A percentile compares a stretch with the other conserved stretches of the same genome.
These are phyloP conservation scores for Salvia sclarea DNA, from an alignment of 305 asterid genomes.

Conservation along the genomic window DNA sequence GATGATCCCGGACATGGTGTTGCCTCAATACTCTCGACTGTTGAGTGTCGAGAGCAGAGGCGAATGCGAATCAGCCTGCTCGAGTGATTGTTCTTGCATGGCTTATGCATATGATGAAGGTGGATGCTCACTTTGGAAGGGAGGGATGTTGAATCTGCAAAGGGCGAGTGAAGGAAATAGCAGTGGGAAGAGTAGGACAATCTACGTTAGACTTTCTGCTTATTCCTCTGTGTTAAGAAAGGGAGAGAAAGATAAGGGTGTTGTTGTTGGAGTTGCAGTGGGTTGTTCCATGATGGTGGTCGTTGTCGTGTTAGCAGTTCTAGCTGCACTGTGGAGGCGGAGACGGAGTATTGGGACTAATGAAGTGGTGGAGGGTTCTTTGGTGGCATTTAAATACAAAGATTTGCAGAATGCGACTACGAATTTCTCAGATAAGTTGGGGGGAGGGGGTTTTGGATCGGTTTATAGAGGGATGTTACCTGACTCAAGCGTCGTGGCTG, in stretches of 20 bases:
- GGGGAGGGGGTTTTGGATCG: slow-evolving; percentile 81
- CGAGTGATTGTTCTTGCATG: slow-evolving; percentile 59
- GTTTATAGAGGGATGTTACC: slow-evolving; percentile 67
- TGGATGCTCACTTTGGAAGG: slow-evolving; percentile 51
- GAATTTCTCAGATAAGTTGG: slow-evolving; percentile 64
- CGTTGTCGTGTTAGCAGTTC: slow-evolving; percentile 28
- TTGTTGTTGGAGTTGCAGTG: slow-evolving; percentile 43
- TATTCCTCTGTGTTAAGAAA: slow-evolving; percentile 56
- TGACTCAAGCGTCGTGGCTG: slow-evolving; percentile 58
- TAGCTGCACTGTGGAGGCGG: slow-evolving; percentile 51
- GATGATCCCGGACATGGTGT: slow-evolving; percentile 31
- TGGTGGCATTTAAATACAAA: slow-evolving; percentile 60
- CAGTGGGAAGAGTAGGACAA: slow-evolving; percentile 39
- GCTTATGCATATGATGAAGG: slow-evolving; percentile 52
- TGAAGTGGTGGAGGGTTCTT: slow-evolving; percentile 52
- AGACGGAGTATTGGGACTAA: slow-evolving; percentile 34
- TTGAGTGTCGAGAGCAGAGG: slow-evolving; percentile 33
- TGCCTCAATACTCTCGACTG: slow-evolving; percentile 48
- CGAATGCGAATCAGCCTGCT: slow-evolving; percentile 55
- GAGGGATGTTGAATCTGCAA: slow-evolving; percentile 44
- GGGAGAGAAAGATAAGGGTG: slow-evolving; percentile 43
- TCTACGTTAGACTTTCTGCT: slow-evolving; percentile 45
- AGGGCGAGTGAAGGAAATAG: slow-evolving; percentile 42
- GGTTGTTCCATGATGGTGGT: slow-evolving; percentile 46
- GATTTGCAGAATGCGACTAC: slow-evolving; percentile 64